Conservation (phyloP, 208 protist species). For the Angomonas ambiguus region DNA sequence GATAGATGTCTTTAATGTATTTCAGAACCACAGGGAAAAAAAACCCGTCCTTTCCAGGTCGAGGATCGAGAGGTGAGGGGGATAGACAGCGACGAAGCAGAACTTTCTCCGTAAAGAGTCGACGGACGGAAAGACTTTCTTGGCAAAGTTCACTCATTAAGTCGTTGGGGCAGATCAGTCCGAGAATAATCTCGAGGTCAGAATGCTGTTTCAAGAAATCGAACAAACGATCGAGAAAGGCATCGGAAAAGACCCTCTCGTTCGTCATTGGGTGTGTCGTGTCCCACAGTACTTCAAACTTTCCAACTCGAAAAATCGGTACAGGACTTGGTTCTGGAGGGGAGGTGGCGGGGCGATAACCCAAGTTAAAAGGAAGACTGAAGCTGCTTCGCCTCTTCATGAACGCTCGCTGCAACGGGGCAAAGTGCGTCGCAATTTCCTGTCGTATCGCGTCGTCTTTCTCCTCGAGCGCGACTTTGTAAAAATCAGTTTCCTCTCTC, state of each 20-base stretch:
- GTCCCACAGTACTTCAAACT: not conserved
- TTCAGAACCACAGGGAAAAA: not conserved
- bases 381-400: not conserved
- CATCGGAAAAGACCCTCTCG: not conserved
- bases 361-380: no score
- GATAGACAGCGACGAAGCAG: not conserved
- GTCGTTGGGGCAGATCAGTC: not conserved
- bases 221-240: not conserved
- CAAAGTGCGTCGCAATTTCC: constrained; percentile 9
- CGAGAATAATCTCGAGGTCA: not conserved
- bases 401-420: not conserved
- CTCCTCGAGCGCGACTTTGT: constrained; percentile 13
- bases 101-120: not conserved
- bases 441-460: constrained; percentile 14
- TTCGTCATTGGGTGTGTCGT: not conserved
- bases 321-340: no score
- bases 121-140: not conserved
- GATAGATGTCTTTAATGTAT: not conserved
- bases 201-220: not conserved
- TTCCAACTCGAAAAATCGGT: not conserved
- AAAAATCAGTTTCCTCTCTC: constrained; percentile 26
- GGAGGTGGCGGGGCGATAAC: no score
- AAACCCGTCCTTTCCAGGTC: not conserved
- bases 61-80: not conserved
- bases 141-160: not conserved